Evolutionary conservation across 495 filamentous ascomycete genomes (phyloP).

Genomic region (Trypethelium eluteriae): DNA sequence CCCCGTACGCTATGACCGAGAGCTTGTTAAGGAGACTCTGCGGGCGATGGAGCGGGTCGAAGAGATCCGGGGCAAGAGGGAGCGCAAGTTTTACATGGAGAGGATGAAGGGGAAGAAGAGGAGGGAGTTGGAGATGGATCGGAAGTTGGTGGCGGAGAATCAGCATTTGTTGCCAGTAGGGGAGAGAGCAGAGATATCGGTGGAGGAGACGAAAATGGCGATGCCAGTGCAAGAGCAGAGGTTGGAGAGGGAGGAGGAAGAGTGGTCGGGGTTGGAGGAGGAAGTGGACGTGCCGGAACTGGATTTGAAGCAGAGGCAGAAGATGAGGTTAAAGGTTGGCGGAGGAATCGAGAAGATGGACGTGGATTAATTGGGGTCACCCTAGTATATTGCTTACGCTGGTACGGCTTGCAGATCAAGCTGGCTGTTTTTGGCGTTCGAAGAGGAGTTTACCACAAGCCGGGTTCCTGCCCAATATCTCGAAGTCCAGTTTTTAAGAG

Average conservation of each 20-base stretch:
- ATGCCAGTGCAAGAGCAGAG: conserved; percentile 42
- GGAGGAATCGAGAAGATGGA: conserved; percentile 33
- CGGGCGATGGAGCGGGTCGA: conserved; percentile 83
- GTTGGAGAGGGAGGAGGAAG: conserved; percentile 41
- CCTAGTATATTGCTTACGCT: not conserved
- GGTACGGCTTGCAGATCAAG: not conserved
- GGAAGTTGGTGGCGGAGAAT: conserved; percentile 83
- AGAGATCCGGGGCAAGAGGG: conserved; percentile 75
- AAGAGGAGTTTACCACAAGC: no score
- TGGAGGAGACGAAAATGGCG: conserved; percentile 46
- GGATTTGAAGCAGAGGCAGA: conserved; percentile 29
- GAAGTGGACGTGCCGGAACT: conserved; percentile 38
- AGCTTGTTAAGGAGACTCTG: conserved; percentile 76
- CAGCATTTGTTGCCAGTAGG: conserved; percentile 68
- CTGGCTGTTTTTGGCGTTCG: no score
- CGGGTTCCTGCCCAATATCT: no score
- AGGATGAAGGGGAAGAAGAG: conserved; percentile 85
- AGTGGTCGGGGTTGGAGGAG: conserved; percentile 25
- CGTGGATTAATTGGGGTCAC: conserved; percentile 19
- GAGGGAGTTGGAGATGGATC: conserved; percentile 64
- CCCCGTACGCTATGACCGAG: conserved; percentile 89
- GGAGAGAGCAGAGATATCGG: conserved; percentile 41
- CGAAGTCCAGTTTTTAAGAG: no score
- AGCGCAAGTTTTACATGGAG: conserved; percentile 85
- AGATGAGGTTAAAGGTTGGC: conserved; percentile 47